Evolutionary conservation across 768 basidiomycete species (phyloP).

Genomic region (Trametopsis cervina): DNA sequence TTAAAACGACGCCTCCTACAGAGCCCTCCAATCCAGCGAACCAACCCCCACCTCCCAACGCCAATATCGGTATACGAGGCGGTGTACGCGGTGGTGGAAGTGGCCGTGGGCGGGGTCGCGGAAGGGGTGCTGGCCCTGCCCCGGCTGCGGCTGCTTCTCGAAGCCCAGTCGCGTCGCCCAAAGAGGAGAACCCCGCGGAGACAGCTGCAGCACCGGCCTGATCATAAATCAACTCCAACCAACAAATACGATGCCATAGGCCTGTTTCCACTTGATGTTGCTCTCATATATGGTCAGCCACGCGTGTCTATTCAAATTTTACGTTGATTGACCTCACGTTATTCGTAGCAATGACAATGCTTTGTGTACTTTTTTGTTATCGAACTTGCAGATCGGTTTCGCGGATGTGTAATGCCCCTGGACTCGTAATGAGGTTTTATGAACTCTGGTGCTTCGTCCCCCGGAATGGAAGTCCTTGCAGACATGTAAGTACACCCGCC

Average conservation of each 20-base stretch:
- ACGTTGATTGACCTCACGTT: background rate
- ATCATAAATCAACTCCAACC: no score
- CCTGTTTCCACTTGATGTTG: background rate
- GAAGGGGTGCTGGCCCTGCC: slow-evolving; percentile 5
- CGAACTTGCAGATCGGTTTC: background rate
- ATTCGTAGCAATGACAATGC: background rate
- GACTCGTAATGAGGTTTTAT: no score
- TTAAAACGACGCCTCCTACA: slow-evolving; percentile 10
- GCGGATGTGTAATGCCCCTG: no score
- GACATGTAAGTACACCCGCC: no score
- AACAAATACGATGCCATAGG: no score
- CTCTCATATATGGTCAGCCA: background rate
- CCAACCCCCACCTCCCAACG: slow-evolving; percentile 10
- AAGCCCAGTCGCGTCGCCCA: background rate
- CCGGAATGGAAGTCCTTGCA: no score
- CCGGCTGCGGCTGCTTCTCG: background rate
- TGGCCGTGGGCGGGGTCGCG: slow-evolving; percentile 16
- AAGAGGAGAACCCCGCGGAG: background rate
- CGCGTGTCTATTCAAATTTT: no score
- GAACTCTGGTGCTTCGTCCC: no score
- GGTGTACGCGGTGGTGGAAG: slow-evolving; percentile 19
- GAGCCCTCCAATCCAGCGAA: slow-evolving; percentile 13
- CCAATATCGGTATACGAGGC: slow-evolving; percentile 21
- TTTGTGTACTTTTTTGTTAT: background rate
- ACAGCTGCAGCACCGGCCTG: background rate